A percentile compares a stretch with the other conserved stretches of the same genome.
Conservation (phyloP, 23 red algal genomes). For the Gracilaria caudata region DNA sequence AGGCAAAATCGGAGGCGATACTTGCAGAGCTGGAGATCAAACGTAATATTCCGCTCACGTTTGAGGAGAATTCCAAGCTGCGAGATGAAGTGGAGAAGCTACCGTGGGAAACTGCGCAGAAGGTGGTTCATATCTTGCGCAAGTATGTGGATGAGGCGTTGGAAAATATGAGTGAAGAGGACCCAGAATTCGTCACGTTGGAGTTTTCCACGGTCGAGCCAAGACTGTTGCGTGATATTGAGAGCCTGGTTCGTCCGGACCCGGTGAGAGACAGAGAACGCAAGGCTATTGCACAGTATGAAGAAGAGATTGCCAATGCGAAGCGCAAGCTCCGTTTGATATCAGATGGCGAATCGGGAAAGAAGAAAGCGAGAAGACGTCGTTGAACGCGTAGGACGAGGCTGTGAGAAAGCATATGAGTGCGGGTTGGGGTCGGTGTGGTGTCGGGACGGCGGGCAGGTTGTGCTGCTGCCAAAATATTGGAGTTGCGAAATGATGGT, state of each 20-base stretch:
- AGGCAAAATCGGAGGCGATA: constrained; percentile 12
- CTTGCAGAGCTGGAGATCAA: constrained; percentile 49
- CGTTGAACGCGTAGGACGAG: constrained; percentile 1
- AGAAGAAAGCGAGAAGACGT: constrained; percentile 49
- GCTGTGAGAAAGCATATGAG: background rate
- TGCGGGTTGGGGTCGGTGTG: background rate
- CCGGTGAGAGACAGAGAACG: constrained; percentile 21
- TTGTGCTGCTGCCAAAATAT: background rate
- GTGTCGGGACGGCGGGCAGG: background rate
- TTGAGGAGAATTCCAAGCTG: constrained; percentile 56
- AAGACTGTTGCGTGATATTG: constrained; percentile 52
- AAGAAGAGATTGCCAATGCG: constrained; percentile 35
- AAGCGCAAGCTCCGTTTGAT: constrained; percentile 39
- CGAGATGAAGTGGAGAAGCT: constrained; percentile 58
- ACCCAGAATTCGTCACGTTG: constrained; percentile 55
- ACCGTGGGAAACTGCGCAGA: constrained; percentile 45
- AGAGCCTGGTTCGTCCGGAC: constrained; percentile 51
- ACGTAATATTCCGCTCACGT: constrained; percentile 37
- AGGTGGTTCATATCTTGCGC: constrained; percentile 61
- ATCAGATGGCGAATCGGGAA: constrained; percentile 28
- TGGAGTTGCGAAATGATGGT: background rate
- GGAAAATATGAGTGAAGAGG: constrained; percentile 39
- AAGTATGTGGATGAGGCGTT: constrained; percentile 64
- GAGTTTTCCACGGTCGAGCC: constrained; percentile 68
- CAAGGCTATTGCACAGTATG: constrained; percentile 21